These are phyloP conservation scores for Acephala macrosclerotiorum DNA, from an alignment of 2,329 filamentous ascomycete genomes.

Conservation along the genomic window DNA sequence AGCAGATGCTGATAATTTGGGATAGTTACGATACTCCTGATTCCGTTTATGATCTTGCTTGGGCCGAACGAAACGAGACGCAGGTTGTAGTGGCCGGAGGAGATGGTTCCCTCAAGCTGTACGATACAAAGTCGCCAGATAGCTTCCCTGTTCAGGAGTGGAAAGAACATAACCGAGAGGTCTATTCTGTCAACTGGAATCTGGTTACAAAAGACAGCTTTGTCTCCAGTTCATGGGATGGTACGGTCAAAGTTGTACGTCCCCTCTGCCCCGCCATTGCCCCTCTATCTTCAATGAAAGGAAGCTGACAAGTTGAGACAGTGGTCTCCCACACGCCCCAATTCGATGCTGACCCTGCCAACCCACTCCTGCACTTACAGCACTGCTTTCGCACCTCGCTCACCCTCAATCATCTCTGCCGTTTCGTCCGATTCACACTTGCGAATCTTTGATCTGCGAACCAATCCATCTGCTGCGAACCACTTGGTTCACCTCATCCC, in stretches of 20 bases:
- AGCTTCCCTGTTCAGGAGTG: conserved; percentile 91
- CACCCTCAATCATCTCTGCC: conserved; percentile 83
- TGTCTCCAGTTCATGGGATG: conserved; percentile 93
- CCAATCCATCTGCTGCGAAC: conserved; percentile 84
- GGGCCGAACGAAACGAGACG: conserved; percentile 97
- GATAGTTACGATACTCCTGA: conserved; percentile 94
- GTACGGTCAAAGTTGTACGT: conserved; percentile 84
- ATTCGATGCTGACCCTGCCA: conserved; percentile 84
- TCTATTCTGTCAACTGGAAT: conserved; percentile 94
- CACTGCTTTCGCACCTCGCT: conserved; percentile 88
- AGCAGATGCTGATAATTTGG: background rate
- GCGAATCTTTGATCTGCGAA: conserved; percentile 89
- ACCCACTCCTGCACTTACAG: conserved; percentile 95
- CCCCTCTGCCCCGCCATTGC: conserved; percentile 13
- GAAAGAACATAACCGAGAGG: conserved; percentile 91
- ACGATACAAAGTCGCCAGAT: conserved; percentile 77
- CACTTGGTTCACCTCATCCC: conserved; percentile 85
- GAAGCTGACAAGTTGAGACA: conserved; percentile 42
- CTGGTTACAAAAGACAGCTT: conserved; percentile 90
- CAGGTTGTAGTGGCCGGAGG: conserved; percentile 89
- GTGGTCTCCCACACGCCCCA: conserved; percentile 83
- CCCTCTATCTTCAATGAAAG: conserved; percentile 12
- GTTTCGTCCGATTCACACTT: conserved; percentile 90
- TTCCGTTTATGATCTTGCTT: conserved; percentile 91
- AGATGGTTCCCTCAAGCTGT: conserved; percentile 94